Evolutionary conservation across 2,329 filamentous ascomycete genomes (phyloP).

Genomic region (Sporothrix brunneoviolacea): DNA sequence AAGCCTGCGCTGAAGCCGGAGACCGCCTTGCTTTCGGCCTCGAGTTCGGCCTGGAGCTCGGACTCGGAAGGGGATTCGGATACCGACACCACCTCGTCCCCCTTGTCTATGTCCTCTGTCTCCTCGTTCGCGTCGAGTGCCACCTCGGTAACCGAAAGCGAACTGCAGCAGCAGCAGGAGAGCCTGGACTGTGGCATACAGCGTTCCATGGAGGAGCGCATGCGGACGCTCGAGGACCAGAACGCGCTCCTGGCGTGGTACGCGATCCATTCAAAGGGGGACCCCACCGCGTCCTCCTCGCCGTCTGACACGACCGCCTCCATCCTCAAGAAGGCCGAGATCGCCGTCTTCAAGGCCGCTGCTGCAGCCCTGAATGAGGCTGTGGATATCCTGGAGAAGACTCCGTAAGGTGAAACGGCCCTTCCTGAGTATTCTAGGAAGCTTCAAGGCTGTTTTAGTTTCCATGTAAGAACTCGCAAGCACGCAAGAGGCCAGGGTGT

Average conservation of each 20-base stretch:
- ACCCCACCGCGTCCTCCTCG: not conserved
- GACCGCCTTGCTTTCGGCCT: no score
- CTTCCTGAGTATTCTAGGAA: no score
- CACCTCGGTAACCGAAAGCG: not conserved
- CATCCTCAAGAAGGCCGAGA: not conserved
- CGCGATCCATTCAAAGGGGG: not conserved
- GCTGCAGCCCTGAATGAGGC: not conserved
- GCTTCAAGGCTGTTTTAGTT: no score
- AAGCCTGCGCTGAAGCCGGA: no score
- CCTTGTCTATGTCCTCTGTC: no score
- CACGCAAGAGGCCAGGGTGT: no score
- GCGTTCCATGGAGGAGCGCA: conserved; percentile 4
- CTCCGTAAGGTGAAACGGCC: no score
- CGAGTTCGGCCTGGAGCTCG: no score
- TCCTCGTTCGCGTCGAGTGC: not conserved
- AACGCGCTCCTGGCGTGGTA: conserved; percentile 10
- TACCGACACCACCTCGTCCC: no score
- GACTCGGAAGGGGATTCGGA: no score
- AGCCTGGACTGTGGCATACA: not conserved
- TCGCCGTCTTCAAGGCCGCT: not conserved
- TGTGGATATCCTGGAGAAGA: not conserved
- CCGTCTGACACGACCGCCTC: no score
- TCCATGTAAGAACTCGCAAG: no score
- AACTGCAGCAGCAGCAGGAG: not conserved
- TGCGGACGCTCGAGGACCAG: conserved; percentile 2